Evolutionary conservation across 331 rosid genomes (phyloP).

Genomic region (Rosa hybrid): DNA sequence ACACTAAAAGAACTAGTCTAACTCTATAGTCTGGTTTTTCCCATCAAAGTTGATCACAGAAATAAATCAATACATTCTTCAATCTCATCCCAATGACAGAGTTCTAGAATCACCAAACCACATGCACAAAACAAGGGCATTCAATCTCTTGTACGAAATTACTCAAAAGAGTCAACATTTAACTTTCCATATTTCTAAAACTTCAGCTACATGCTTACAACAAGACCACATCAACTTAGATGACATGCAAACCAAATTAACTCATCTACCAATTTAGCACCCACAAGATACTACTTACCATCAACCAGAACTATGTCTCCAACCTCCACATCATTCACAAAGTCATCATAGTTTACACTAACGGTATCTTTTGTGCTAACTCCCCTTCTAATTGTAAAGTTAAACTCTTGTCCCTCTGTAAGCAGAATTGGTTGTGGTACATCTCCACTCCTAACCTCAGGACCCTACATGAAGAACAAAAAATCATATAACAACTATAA

Average conservation of each 20-base stretch:
- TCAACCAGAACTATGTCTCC: conserved; percentile 87
- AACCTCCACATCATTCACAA: conserved; percentile 83
- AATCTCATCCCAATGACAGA: background rate
- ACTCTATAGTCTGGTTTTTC: background rate
- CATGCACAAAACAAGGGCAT: background rate
- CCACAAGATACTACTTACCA: conserved; percentile 49
- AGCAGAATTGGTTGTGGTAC: conserved; percentile 71
- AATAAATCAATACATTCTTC: conserved; percentile 1
- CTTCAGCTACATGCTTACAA: conserved; percentile 4
- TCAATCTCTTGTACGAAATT: background rate
- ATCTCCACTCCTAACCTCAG: conserved; percentile 99
- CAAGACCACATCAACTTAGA: background rate
- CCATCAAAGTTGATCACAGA: conserved; percentile 3
- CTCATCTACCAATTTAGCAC: conserved; percentile 20
- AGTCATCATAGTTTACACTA: conserved; percentile 91
- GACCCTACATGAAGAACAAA: conserved; percentile 69
- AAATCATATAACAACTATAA: conserved; percentile 5
- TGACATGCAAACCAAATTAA: background rate
- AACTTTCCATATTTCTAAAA: background rate
- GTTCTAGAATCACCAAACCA: background rate
- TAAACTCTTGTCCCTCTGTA: conserved; percentile 72
- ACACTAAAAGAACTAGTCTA: background rate
- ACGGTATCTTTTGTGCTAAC: conserved; percentile 68
- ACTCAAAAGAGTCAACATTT: background rate
- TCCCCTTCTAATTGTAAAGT: conserved; percentile 89